phyloP scores from a whole-genome alignment of 2,329 filamentous ascomycete species.

The Ophiostoma triangulosporum region DNA sequence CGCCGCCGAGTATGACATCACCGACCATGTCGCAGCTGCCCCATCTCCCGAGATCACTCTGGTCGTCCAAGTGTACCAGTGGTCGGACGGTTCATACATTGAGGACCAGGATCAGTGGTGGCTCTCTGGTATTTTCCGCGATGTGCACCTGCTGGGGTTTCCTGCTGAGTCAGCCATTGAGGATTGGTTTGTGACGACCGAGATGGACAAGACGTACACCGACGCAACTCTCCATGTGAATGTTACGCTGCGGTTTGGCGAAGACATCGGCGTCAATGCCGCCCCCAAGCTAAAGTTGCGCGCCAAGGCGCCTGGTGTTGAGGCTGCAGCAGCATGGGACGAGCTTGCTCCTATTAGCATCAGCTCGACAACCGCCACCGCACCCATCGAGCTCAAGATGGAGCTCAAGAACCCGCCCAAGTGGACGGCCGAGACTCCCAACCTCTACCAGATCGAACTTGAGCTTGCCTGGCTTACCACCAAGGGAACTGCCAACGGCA shows the following conservation, averaged over 20 bases:
- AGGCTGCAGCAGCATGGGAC: not conserved
- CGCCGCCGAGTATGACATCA: constrained; percentile 56
- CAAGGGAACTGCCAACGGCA: not conserved
- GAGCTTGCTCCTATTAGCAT: not conserved
- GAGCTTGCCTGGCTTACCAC: constrained; percentile 18
- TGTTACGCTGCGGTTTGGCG: constrained; percentile 26
- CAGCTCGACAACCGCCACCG: not conserved
- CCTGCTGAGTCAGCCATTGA: constrained; percentile 37
- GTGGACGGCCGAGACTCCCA: constrained; percentile 55
- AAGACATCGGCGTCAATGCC: constrained; percentile 22
- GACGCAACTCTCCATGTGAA: constrained; percentile 36
- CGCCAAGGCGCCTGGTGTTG: not conserved
- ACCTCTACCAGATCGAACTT: constrained; percentile 43
- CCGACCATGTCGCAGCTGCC: constrained; percentile 16
- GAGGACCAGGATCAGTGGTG: constrained; percentile 61
- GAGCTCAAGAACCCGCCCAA: constrained; percentile 41
- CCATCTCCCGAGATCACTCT: constrained; percentile 20
- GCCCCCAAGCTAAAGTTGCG: constrained; percentile 20
- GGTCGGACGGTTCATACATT: constrained; percentile 55
- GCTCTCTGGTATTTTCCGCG: constrained; percentile 53
- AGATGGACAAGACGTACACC: constrained; percentile 37
- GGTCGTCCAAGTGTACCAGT: constrained; percentile 55
- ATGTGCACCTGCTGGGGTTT: constrained; percentile 48
- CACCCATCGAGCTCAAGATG: constrained; percentile 21
- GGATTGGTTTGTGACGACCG: constrained; percentile 42